phyloP scores from a whole-genome alignment of 78 protist species.

The Cavenderia fasciculata region DNA sequence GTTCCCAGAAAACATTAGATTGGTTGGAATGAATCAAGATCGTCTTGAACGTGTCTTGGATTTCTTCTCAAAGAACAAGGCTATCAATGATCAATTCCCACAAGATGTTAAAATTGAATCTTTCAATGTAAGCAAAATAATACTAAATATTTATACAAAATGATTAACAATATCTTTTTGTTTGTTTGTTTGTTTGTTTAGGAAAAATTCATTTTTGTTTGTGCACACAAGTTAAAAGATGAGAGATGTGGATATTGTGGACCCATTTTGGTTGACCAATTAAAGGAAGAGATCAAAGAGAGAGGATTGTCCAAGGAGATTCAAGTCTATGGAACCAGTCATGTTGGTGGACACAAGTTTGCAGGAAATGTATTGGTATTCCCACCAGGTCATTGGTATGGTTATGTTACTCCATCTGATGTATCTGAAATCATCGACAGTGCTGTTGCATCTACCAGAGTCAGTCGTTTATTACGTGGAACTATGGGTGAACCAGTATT shows the following conservation, averaged over 20 bases:
- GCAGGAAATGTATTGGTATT: conserved; percentile 80
- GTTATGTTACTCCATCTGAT: conserved; percentile 67
- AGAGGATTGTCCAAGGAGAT: conserved; percentile 24
- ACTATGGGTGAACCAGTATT: conserved; percentile 44
- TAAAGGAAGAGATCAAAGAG: conserved; percentile 46
- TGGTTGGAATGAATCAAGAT: conserved; percentile 3
- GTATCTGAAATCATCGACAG: conserved; percentile 36
- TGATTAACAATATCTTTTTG: background rate
- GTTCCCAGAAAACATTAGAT: conserved; percentile 52
- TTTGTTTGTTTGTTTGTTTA: background rate
- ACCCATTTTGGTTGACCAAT: conserved; percentile 63
- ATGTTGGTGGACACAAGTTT: conserved; percentile 80
- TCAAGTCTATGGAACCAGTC: conserved; percentile 49
- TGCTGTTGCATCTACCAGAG: background rate
- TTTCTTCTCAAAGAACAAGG: conserved; percentile 1
- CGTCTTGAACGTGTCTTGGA: background rate
- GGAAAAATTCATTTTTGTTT: conserved; percentile 60
- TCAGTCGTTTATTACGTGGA: conserved; percentile 27
- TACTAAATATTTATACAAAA: background rate
- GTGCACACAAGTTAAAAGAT: conserved; percentile 70
- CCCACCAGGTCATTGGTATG: conserved; percentile 82
- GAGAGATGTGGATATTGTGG: conserved; percentile 83
- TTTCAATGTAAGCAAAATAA: conserved; percentile 2
- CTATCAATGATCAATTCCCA: conserved; percentile 8
- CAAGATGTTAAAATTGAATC: background rate